A percentile compares a stretch with the other conserved stretches of the same genome.
phyloP scores from a whole-genome alignment of 805 yeast species.

The Ogataea ganodermae region DNA sequence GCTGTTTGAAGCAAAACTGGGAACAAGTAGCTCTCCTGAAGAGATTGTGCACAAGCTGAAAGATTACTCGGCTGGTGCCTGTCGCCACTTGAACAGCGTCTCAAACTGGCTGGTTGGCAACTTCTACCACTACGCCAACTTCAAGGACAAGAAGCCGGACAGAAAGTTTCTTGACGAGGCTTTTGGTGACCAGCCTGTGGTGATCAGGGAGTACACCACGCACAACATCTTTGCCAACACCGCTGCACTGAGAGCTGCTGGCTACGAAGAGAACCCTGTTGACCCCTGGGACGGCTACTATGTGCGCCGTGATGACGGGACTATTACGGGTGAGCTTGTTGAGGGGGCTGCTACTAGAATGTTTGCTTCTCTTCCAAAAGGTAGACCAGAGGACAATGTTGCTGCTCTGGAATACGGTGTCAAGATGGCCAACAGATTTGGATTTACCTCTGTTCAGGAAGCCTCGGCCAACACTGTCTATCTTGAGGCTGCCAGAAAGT shows the following conservation, averaged over 20 bases:
- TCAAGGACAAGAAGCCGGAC: slow-evolving; percentile 30
- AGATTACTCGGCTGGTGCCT: slow-evolving; percentile 22
- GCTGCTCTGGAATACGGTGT: slow-evolving; percentile 30
- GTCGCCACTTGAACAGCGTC: slow-evolving; percentile 26
- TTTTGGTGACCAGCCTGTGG: slow-evolving; percentile 33
- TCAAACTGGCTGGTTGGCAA: slow-evolving; percentile 32
- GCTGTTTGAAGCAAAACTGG: slow-evolving; percentile 29
- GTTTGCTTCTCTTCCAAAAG: slow-evolving; percentile 26
- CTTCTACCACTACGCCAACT: slow-evolving; percentile 29
- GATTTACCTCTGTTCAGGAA: slow-evolving; percentile 31
- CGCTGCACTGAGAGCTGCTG: slow-evolving; percentile 33
- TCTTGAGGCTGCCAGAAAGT: slow-evolving; percentile 27
- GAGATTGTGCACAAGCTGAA: slow-evolving; percentile 29
- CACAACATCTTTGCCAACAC: slow-evolving; percentile 32
- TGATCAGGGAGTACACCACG: slow-evolving; percentile 31
- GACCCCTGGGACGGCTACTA: slow-evolving; percentile 33
- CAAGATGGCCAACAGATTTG: slow-evolving; percentile 29
- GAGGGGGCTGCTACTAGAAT: slow-evolving; percentile 32
- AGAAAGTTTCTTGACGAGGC: slow-evolving; percentile 31
- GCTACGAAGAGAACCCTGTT: slow-evolving; percentile 28
- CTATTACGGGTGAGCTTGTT: slow-evolving; percentile 31
- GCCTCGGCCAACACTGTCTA: slow-evolving; percentile 31
- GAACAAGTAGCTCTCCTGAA: slow-evolving; percentile 20
- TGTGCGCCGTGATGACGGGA: slow-evolving; percentile 30
- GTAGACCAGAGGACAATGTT: slow-evolving; percentile 25